These are phyloP conservation scores for Candida ovalis DNA, from an alignment of 805 yeast species.

Conservation along the genomic window DNA sequence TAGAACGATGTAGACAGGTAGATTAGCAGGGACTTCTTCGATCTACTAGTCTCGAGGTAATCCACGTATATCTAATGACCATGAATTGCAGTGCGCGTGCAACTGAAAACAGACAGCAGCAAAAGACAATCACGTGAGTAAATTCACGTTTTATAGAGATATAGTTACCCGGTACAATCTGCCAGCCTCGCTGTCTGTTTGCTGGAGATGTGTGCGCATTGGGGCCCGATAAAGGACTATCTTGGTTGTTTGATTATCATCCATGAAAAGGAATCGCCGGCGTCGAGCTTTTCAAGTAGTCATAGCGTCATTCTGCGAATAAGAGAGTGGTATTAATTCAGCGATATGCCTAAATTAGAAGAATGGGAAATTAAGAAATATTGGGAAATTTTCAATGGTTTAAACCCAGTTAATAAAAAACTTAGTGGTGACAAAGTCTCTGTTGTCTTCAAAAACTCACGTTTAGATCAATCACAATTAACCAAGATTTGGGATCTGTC, in stretches of 20 bases:
- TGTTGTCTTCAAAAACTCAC: constrained; percentile 84
- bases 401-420: constrained; percentile 75
- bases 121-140: background rate
- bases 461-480: constrained; percentile 71
- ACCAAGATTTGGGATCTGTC: constrained; percentile 86
- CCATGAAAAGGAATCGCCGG: too few relatives aligned
- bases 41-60: too few relatives aligned
- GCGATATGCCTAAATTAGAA: constrained; percentile 60
- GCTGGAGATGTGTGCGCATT: background rate
- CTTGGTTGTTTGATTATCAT: too few relatives aligned
- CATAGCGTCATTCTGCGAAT: too few relatives aligned
- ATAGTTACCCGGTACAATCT: background rate
- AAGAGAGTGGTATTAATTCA: too few relatives aligned
- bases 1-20: too few relatives aligned
- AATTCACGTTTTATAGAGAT: background rate
- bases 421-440: constrained; percentile 82
- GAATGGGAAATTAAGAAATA: constrained; percentile 96
- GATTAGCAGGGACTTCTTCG: too few relatives aligned
- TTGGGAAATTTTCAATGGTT: constrained; percentile 95
- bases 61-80: too few relatives aligned
- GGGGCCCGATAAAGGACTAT: background rate
- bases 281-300: too few relatives aligned
- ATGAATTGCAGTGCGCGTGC: too few relatives aligned
- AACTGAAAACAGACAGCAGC: too few relatives aligned
- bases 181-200: constrained; percentile 1